Evolutionary conservation across 2,329 filamentous ascomycete species (phyloP), one percentile per base, ranked within the genome.

Genomic region (Xylariomycetidae sp.): DNA sequence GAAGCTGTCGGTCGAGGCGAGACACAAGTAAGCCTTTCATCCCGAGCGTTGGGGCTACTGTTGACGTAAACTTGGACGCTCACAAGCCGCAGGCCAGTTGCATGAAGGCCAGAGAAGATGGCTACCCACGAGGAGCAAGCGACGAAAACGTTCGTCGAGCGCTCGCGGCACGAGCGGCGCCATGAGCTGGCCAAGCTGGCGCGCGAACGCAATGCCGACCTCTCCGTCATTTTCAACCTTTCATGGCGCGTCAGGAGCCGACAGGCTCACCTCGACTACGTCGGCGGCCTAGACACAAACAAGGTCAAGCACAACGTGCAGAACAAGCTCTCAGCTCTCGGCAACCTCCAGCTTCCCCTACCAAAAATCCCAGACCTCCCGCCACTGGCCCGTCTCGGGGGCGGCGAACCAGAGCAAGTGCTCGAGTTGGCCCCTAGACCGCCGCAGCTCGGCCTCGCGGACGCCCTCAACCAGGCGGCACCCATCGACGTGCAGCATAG

Each of bases 241-340:
- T 29, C 26, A 5, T 42, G 31, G 34, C 32, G 42, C 8, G 18
- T 43, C 20, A 37, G 29, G 2, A 37, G 32, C 10, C 31, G 20
- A 9, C 38, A 45, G 16, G 25, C 35, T 6, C 47, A 51, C 14
- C 8, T 48, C 25, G 48, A 52, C 31, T 49, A 47, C 27, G 35
- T 38, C 13, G 43, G 47, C 6, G 40, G 44, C 0, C 20, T 51
- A 18, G 38, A 48, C 25, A 38, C 35, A 6, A 31, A 25, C 4
- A 40, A 33, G 29, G 24, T 43, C 26, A 15, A 12, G 26, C 26
- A 16, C 8, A 16, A 29, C 26, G 15, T n/a, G n/a, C n/a, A n/a
- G 7, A 23, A 23, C 8, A 23, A 37, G 5, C 37, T 37, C 9
- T 34, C 42, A 15, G 29, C 42, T 16, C 29, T 23, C 8, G 29